Evolutionary conservation across 148 eudicot species (phyloP).

Genomic region (Gaultheria prostrata): DNA sequence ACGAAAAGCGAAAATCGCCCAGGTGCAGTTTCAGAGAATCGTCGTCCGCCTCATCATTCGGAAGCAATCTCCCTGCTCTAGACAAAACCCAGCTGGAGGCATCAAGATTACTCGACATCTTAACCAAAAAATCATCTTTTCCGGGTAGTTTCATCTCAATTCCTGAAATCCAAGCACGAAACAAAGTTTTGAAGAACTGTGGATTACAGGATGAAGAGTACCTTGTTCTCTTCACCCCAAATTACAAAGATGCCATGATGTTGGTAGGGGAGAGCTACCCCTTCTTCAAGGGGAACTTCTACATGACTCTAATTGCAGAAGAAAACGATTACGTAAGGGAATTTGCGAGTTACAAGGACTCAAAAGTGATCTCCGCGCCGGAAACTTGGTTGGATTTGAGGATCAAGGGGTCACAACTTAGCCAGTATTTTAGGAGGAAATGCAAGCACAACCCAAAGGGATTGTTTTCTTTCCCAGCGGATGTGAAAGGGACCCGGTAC

Average conservation of each 20-base stretch:
- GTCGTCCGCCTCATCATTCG: conserved; percentile 11
- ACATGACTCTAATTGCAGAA: conserved; percentile 30
- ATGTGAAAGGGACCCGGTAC: conserved; percentile 29
- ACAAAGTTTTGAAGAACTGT: conserved; percentile 35
- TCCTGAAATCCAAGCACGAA: conserved; percentile 32
- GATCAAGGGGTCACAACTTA: conserved; percentile 39
- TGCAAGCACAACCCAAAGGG: conserved; percentile 34
- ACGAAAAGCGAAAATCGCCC: conserved; percentile 32
- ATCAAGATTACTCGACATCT: conserved; percentile 25
- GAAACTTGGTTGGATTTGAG: conserved; percentile 43
- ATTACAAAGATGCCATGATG: conserved; percentile 42
- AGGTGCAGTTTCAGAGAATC: conserved; percentile 22
- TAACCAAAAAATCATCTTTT: conserved; percentile 25
- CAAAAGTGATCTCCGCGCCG: conserved; percentile 29
- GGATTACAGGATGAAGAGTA: conserved; percentile 35
- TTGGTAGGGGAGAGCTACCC: conserved; percentile 43
- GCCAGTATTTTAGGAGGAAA: conserved; percentile 37
- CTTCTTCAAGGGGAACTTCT: conserved; percentile 35
- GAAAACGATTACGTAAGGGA: conserved; percentile 24
- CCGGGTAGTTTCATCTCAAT: conserved; percentile 28
- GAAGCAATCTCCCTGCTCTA: conserved; percentile 18
- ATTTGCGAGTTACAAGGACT: conserved; percentile 34
- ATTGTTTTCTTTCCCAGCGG: conserved; percentile 33
- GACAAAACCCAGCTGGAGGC: conserved; percentile 27
- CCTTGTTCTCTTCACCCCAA: conserved; percentile 33